Conservation (phyloP, 1,139 yeast genomes). For the Debaryomyces robertsiae region DNA sequence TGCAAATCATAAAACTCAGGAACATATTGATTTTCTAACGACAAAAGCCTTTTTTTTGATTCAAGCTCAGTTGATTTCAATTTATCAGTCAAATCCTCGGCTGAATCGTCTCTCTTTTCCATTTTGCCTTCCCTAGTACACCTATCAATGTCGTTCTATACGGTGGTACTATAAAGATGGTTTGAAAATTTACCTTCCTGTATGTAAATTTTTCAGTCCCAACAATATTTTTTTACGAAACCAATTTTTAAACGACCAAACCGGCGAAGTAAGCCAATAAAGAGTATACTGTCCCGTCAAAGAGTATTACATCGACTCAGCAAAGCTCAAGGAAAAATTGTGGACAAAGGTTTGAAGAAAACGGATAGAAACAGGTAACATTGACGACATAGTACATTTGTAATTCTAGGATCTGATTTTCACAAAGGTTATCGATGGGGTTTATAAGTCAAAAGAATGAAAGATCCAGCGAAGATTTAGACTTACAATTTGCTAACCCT, state of each 20-base stretch:
- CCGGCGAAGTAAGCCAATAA: no score
- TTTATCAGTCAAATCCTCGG: background rate
- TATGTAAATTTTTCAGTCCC: slow-evolving; percentile 6
- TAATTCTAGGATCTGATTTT: background rate
- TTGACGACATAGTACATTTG: background rate
- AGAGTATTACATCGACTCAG: no score
- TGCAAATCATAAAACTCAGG: slow-evolving; percentile 49
- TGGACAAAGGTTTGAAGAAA: no score
- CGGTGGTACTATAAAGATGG: background rate
- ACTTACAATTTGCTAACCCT: slow-evolving; percentile 33
- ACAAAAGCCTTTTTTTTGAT: slow-evolving; percentile 16
- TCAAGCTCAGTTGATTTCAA: background rate
- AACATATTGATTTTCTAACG: slow-evolving; percentile 34
- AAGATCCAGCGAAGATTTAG: slow-evolving; percentile 17
- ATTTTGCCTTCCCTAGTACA: no score
- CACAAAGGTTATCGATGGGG: slow-evolving; percentile 5
- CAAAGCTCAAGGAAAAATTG: no score
- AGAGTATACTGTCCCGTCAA: no score
- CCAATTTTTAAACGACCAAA: no score
- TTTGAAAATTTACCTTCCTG: slow-evolving; percentile 7
- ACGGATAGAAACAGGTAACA: no score
- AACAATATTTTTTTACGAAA: slow-evolving; percentile 7
- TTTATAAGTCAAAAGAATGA: slow-evolving; percentile 3
- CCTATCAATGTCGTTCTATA: no score
- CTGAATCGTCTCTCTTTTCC: background rate